Evolutionary conservation across 2,329 filamentous ascomycete species (phyloP), one percentile per base, ranked within the genome.

Genomic region (Elsinoe batatas): DNA sequence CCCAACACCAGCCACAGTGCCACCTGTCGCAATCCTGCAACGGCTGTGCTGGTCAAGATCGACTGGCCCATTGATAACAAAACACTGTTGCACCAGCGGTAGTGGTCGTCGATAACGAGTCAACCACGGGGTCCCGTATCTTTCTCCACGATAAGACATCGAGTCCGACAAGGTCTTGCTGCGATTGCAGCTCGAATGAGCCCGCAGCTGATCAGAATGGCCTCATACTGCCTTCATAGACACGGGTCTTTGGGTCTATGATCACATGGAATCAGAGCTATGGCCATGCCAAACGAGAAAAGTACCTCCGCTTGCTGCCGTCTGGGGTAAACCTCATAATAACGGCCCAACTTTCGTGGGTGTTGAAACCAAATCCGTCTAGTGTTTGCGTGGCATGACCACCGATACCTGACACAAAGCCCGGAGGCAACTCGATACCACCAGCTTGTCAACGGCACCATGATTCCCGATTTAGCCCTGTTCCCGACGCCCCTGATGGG

Each of bases 261-360:
- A 44, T 44, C 40, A 44, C 40, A 44, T 44, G 18, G 26, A 22
- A 12, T n/a, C 12, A 38, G 26, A 51, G 47, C 47, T 51, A 36
- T 38, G 47, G 47, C 47, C 47, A 51, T 13, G n/a, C 30, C 47
- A n/a, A n/a, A 36, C 17, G 17, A 18, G 11, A 22, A 50, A 22
- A 50, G 26, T 13, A 13, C 11, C 12, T 32, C 32, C 32, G 18
- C 15, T 18, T 20, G 47, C 12, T 51, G 26, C 47, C 47, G 47
- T 51, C 47, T 38, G 47, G 47, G 47, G 47, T 51, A 33, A 35
- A 51, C 33, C 47, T 22, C 47, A 51, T 38, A 38, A 6, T 22
- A 38, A 26, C 20, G 12, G 35, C 30, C 32, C 15, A 26, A 36
- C 35, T 36, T 26, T 15, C 32, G 38, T 51, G 47, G 47, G 35